Evolutionary conservation across 1,284 basidiomycete species (phyloP).

Genomic region (Fomitopsis betulina): DNA sequence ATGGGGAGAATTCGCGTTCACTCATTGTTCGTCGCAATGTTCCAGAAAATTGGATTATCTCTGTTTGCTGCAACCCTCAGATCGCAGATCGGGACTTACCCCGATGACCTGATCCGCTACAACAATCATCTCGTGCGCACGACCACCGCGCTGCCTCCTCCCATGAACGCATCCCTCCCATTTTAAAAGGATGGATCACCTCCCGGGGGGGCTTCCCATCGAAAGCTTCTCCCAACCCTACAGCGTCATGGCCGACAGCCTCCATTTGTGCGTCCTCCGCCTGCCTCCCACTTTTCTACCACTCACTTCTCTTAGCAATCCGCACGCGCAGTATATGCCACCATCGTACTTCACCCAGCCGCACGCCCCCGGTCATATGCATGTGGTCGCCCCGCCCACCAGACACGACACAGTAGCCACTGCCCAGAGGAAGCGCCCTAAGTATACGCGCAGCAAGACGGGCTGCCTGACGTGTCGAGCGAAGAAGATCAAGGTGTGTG

Average conservation of each 20-base stretch:
- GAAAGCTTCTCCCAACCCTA: constrained; percentile 28
- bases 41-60: constrained; percentile 19
- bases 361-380: constrained; percentile 36
- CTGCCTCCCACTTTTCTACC: constrained; percentile 4
- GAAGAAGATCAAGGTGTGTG: constrained; percentile 80
- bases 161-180: constrained; percentile 15
- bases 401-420: constrained; percentile 38
- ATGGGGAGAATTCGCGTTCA: constrained; percentile 12
- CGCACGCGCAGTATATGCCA: constrained; percentile 39
- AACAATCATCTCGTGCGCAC: constrained; percentile 22
- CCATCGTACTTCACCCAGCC: constrained; percentile 43
- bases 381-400: constrained; percentile 42
- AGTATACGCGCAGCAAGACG: constrained; percentile 83
- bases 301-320: constrained; percentile 21
- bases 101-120: constrained; percentile 32
- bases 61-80: constrained; percentile 10
- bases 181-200: constrained; percentile 25
- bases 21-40: constrained; percentile 14
- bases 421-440: constrained; percentile 70
- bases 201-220: constrained; percentile 18
- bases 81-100: constrained; percentile 22
- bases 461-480: constrained; percentile 80
- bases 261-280: constrained; percentile 49
- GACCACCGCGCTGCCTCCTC: constrained; percentile 10
- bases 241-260: constrained; percentile 50